phyloP scores from a whole-genome alignment of 768 basidiomycete genomes.

The Lactifluus pinguis region DNA sequence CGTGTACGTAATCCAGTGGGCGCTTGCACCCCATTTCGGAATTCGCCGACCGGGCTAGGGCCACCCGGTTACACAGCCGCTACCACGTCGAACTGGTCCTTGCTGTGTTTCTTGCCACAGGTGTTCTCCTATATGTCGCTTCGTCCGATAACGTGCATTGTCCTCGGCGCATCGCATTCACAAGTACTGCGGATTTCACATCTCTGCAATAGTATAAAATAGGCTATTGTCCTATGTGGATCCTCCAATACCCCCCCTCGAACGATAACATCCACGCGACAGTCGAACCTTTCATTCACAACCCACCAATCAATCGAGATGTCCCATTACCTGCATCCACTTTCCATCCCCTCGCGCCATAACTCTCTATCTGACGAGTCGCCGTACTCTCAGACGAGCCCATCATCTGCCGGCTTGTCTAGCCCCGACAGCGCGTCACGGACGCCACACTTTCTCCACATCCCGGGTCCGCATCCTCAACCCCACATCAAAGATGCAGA shows the following conservation, averaged over 20 bases:
- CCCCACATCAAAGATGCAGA: conserved; percentile 11
- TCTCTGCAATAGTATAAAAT: conserved; percentile 3
- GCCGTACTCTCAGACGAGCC: not conserved
- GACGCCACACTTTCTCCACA: not conserved
- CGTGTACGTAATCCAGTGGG: too few species aligned
- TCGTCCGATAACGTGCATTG: not conserved
- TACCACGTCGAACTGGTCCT: not conserved
- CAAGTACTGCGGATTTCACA: not conserved
- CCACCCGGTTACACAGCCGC: not conserved
- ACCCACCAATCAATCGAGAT: not conserved
- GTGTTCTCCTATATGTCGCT: not conserved
- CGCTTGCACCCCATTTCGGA: too few species aligned
- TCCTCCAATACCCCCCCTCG: not conserved
- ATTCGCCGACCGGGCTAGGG: too few species aligned
- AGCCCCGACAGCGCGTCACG: not conserved
- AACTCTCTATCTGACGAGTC: not conserved
- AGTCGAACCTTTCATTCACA: not conserved
- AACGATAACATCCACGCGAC: not conserved
- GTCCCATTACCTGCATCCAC: conserved; percentile 4
- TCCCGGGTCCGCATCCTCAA: not conserved
- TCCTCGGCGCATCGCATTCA: not conserved
- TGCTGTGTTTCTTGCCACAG: not conserved
- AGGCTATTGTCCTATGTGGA: not conserved
- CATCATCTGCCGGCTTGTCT: not conserved
- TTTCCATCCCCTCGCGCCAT: conserved; percentile 3